These are phyloP conservation scores for Termitomyces sp. DNA, from an alignment of 768 basidiomycete genomes.

Conservation along the genomic window DNA sequence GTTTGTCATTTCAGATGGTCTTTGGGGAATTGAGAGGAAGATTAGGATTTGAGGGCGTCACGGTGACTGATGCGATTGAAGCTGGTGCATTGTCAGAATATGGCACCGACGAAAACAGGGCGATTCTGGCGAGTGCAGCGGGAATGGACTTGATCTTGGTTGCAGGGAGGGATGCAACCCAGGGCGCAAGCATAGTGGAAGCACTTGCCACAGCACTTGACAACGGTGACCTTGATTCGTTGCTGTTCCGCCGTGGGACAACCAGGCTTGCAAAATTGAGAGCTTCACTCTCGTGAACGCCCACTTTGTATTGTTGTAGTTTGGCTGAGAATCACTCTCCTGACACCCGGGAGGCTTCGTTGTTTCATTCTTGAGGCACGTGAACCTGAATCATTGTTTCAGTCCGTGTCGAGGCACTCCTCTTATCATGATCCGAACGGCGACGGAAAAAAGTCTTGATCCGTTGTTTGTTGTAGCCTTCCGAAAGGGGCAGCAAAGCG, in stretches of 20 bases:
- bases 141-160: slow-evolving; percentile 13
- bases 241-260: slow-evolving; percentile 5
- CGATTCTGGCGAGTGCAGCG: slow-evolving; percentile 10
- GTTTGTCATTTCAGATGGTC: slow-evolving; percentile 7
- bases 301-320: no score
- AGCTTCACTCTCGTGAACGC: neutral
- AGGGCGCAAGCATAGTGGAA: slow-evolving; percentile 6
- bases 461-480: neutral
- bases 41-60: slow-evolving; percentile 11
- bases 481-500: neutral
- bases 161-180: neutral
- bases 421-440: neutral
- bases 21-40: slow-evolving; percentile 10
- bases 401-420: no score
- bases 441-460: neutral
- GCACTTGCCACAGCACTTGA: slow-evolving; percentile 12
- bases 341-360: no score
- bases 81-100: slow-evolving; percentile 7
- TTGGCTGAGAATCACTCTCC: no score
- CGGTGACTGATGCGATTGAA: slow-evolving; percentile 10
- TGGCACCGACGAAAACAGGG: slow-evolving; percentile 6
- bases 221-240: slow-evolving; percentile 5
- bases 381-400: no score
- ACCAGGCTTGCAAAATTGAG: slow-evolving; percentile 9
- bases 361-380: no score